These are phyloP conservation scores for Aureobasidium sp. DNA, from an alignment of 2,329 filamentous ascomycete species.

Conservation along the genomic window DNA sequence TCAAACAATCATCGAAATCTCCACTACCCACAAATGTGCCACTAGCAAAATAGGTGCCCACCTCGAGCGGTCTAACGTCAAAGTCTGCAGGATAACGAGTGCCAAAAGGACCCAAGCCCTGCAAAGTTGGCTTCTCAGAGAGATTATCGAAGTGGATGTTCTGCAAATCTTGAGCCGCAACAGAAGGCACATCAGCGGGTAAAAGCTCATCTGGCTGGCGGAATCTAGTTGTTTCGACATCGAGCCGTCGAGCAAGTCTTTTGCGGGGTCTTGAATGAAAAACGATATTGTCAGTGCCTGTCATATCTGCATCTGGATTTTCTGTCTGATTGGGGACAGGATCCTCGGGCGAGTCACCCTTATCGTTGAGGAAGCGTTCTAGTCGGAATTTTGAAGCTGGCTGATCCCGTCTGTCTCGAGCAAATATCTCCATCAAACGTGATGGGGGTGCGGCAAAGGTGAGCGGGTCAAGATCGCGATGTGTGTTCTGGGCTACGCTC, in stretches of 20 bases:
- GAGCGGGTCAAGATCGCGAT: not conserved
- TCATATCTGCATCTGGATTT: not conserved
- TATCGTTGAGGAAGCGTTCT: slow-evolving; percentile 22
- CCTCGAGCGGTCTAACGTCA: slow-evolving; percentile 41
- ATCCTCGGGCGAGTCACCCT: not conserved
- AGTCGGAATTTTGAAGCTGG: slow-evolving; percentile 23
- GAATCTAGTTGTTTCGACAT: slow-evolving; percentile 39
- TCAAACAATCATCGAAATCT: slow-evolving; percentile 42
- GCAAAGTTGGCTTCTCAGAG: slow-evolving; percentile 19
- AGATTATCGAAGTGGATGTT: not conserved
- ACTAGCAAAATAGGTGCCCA: slow-evolving; percentile 49
- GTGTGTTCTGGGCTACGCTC: not conserved
- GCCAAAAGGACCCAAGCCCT: slow-evolving; percentile 43
- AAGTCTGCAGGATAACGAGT: slow-evolving; percentile 48
- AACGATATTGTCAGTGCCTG: not conserved
- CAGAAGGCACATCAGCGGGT: slow-evolving; percentile 19
- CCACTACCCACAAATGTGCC: slow-evolving; percentile 53
- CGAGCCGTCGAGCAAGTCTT: slow-evolving; percentile 36
- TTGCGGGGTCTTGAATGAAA: slow-evolving; percentile 24
- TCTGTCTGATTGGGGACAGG: not conserved
- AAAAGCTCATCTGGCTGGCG: slow-evolving; percentile 36
- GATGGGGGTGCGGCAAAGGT: slow-evolving; percentile 8
- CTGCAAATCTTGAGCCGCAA: not conserved
- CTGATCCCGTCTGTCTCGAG: slow-evolving; percentile 19
- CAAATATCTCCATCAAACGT: slow-evolving; percentile 15